These are phyloP conservation scores for Logfia minima DNA, from an alignment of 129 eudicot species.

Conservation along the genomic window DNA sequence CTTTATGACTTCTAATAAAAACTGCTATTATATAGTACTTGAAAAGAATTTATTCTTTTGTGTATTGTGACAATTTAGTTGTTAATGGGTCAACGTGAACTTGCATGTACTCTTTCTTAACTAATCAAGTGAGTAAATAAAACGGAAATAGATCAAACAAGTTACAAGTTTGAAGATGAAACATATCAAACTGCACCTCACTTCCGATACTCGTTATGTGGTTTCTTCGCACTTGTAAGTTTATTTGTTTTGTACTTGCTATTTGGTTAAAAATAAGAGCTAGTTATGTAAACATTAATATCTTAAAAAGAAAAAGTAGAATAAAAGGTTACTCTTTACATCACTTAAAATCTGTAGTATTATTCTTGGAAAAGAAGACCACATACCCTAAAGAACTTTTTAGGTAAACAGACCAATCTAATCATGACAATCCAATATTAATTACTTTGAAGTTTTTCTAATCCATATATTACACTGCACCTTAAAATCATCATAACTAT, in stretches of 20 bases:
- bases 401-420: slow-evolving; percentile 13
- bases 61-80: neutral
- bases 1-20: neutral
- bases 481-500: neutral
- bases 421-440: neutral
- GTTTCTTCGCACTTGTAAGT: neutral
- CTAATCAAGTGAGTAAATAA: neutral
- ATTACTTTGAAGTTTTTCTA: slow-evolving; percentile 5
- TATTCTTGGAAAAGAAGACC: neutral
- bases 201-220: neutral
- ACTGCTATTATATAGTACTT: neutral
- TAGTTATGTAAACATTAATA: neutral
- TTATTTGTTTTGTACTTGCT: too few species aligned
- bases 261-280: neutral
- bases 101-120: too few species aligned
- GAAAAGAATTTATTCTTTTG: neutral
- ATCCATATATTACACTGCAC: neutral
- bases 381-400: neutral
- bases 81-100: neutral
- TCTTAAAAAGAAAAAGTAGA: neutral
- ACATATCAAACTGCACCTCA: too few species aligned
- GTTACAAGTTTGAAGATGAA: neutral
- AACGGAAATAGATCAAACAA: neutral
- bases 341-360: neutral
- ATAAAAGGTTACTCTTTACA: too few species aligned